Evolutionary conservation across 108 stramenopile genomes (phyloP).

Genomic region (Skeletonema potamos): DNA sequence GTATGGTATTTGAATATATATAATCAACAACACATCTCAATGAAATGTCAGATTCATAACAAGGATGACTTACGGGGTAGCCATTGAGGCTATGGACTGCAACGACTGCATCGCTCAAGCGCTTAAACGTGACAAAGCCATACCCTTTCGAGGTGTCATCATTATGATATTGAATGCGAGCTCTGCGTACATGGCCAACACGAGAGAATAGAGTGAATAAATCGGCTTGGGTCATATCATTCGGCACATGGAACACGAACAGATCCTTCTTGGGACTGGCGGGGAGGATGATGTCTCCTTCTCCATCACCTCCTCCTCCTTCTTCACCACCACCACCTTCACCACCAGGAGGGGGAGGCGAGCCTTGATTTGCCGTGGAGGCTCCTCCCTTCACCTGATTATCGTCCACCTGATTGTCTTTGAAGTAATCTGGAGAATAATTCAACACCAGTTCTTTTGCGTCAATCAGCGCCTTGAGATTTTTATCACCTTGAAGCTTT

Average conservation of each 20-base stretch:
- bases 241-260: not conserved
- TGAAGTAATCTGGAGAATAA: too few species aligned
- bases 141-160: not conserved
- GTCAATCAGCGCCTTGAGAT: not conserved
- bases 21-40: too few species aligned
- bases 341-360: not conserved
- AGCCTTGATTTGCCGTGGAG: not conserved
- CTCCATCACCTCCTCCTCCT: not conserved
- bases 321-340: not conserved
- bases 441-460: not conserved
- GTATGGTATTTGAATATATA: not conserved
- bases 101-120: not conserved
- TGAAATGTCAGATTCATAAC: too few species aligned
- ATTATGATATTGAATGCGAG: not conserved
- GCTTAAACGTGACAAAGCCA: not conserved
- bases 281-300: not conserved
- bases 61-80: not conserved
- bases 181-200: not conserved
- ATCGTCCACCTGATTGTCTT: too few species aligned
- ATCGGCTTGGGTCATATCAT: not conserved
- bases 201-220: not conserved
- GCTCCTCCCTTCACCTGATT: too few species aligned
- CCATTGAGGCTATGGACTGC: not conserved
- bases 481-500: not conserved
- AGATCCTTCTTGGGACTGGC: not conserved